phyloP scores from a whole-genome alignment of 208 protist genomes.

The Lotmaria passim region DNA sequence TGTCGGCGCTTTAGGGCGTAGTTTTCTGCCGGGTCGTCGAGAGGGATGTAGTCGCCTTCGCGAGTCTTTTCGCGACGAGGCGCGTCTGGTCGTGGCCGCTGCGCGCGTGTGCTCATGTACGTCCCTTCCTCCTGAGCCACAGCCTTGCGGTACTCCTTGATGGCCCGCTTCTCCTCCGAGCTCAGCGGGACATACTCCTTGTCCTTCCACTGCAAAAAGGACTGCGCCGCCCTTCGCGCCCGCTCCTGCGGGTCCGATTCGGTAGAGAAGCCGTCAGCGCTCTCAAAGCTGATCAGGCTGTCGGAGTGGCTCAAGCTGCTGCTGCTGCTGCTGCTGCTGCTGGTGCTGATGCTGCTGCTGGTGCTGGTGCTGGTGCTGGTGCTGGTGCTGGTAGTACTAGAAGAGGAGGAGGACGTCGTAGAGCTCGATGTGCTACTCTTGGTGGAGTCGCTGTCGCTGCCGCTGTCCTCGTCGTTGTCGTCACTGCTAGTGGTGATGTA shows the following conservation, averaged over 20 bases:
- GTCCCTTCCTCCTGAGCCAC: conserved; percentile 23
- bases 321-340: background rate
- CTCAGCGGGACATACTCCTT: conserved; percentile 32
- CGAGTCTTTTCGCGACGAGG: background rate
- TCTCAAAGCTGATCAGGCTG: background rate
- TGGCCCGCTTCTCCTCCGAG: conserved; percentile 23
- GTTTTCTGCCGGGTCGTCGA: conserved; percentile 4
- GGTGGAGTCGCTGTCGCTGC: conserved; percentile 1
- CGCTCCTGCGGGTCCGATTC: conserved; percentile 30
- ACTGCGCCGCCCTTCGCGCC: conserved; percentile 14
- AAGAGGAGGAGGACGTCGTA: background rate
- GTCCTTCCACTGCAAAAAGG: conserved; percentile 31
- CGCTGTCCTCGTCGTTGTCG: background rate
- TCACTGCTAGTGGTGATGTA: background rate
- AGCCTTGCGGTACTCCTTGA: conserved; percentile 31
- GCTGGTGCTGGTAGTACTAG: background rate
- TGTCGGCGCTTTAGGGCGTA: background rate
- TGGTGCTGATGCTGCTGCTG: no score
- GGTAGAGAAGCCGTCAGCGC: conserved; percentile 9
- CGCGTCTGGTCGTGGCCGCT: background rate
- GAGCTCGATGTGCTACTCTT: background rate
- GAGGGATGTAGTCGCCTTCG: conserved; percentile 4
- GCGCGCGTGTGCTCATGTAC: conserved; percentile 25
- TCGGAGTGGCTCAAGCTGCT: background rate
- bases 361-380: no score